Base-by-base conservation (phyloP, 2,329 filamentous ascomycete species). In the Talaromyces islandicus region DNA sequence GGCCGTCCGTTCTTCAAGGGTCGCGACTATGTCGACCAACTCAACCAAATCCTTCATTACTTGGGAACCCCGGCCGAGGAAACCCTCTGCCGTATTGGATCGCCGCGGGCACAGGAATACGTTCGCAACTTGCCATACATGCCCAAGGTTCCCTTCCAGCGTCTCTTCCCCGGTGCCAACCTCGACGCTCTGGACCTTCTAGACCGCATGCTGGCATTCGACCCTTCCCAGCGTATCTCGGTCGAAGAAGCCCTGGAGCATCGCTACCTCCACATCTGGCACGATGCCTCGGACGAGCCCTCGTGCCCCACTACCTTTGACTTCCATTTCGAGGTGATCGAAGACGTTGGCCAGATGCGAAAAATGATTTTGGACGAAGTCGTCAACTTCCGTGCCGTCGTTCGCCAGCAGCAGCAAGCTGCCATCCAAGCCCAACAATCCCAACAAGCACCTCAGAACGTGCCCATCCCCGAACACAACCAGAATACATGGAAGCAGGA, bases 1-100 rank as follows among this genome's bases (percentile, higher is more conserved):
- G 93, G 94, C 62, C 90, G 95, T 62, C 94, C 94, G 50, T 99
- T 99, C 83, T 97, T 99, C 84, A 99, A 99, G 80, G 94, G 94
- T 61, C 90, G 94, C 64, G 94, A 99, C 80, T 99, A 99, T 72
- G 94, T 99, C 76, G 94, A 99, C 78, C 94, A 99, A 81, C 86
- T 99, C 66, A 99, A 99, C 83, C 94, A 99, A 79, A 99, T 99
- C 71, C 85, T 99, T 59, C 92, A 97, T 81, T 97, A 96, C 74
- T 88, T 99, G 58, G 94, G 94, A 65, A 99, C 93, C 1, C 94
- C 94, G 46, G 96, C 93, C 72, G 93, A 97, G 76, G 91, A 96
- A 74, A 99, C 94, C 0, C 84, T 99, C 21, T 88, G 86, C 27
- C 90, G 94, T 65, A 99, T 99, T 71, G 94, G 94, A 58, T 97